Base-by-base conservation (phyloP, 345 rosid genomes). In the Lepidium aucheri region DNA sequence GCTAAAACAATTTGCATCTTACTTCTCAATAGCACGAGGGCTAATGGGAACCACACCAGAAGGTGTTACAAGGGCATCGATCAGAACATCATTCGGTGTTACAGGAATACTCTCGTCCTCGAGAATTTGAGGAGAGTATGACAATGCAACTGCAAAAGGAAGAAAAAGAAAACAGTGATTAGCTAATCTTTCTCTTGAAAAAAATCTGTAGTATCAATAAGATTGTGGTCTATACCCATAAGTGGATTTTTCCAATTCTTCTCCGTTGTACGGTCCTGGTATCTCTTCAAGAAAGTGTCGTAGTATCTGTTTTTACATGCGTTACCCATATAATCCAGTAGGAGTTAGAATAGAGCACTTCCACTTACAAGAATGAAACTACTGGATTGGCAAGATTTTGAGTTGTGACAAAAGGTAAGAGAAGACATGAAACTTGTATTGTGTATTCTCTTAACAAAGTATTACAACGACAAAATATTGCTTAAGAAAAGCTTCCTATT, bases 1-100 rank as follows among this genome's bases (percentile, higher is more conserved):
- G 68, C 68, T 30, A 35, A 59, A 42, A 74, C 38, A 18, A 42
- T n/a, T 13, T 1, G 47, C 13, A 33, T 17, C 6, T 2, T 53
- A 85, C 96, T 90, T 85, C 64, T 84, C 86, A 6, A 74, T 62
- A 52, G 97, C 92, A 68, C 78, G 75, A n/a, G 70, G 73, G 74
- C 67, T 79, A 45, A 85, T 82, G 43, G 83, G 88, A 75, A 80
- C 73, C 40, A 84, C 78, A n/a, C 96, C 92, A 46, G 89, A 75
- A 24, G 95, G 86, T 71, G 95, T 68, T 58, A 88, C 86, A 39
- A 94, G 82, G 63, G 95, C 96, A 71, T 88, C 96, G 38, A 90
- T 80, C 28, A 74, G 73, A 24, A 85, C 74, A 74, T 94, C 97
- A 36, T 74, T 64, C 10, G 79, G 62, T 62, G 97, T 85, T 33